Percentiles rank a stretch among this genome's conserved stretches.
phyloP scores from a whole-genome alignment of 208 protist species.

The Acanthamoeba castellanii region DNA sequence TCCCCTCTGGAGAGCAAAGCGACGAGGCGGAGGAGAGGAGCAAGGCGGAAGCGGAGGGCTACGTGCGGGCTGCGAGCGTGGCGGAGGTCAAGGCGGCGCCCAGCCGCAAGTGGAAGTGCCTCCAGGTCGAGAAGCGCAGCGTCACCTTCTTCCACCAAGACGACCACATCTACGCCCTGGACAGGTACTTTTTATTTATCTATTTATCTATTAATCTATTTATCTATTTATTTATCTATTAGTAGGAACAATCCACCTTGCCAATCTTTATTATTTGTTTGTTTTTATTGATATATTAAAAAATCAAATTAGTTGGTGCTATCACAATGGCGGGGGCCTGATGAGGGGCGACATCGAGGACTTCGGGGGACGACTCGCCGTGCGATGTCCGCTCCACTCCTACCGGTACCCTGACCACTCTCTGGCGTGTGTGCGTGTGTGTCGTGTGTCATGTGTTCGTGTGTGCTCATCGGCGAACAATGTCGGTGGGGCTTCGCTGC shows the following conservation, averaged over 20 bases:
- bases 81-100: not conserved
- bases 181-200: not conserved
- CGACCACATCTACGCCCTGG: not conserved
- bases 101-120: conserved; percentile 13
- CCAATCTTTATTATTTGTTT: not conserved
- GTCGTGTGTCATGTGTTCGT: not conserved
- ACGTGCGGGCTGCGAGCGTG: not conserved
- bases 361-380: conserved; percentile 15
- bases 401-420: conserved; percentile 2
- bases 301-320: not conserved
- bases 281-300: not conserved
- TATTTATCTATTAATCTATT: not conserved
- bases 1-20: not conserved
- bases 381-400: conserved; percentile 3
- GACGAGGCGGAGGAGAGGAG: not conserved
- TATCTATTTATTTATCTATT: not conserved
- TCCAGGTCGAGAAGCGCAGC: conserved; percentile 36
- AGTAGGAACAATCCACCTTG: not conserved
- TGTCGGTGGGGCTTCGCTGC: not conserved
- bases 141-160: not conserved
- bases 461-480: not conserved
- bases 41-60: conserved; percentile 1
- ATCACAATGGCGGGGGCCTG: conserved; percentile 35
- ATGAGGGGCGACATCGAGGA: conserved; percentile 12
- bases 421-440: not conserved